phyloP scores from a whole-genome alignment of 78 protist species.

The Chrysochromulina parva region DNA sequence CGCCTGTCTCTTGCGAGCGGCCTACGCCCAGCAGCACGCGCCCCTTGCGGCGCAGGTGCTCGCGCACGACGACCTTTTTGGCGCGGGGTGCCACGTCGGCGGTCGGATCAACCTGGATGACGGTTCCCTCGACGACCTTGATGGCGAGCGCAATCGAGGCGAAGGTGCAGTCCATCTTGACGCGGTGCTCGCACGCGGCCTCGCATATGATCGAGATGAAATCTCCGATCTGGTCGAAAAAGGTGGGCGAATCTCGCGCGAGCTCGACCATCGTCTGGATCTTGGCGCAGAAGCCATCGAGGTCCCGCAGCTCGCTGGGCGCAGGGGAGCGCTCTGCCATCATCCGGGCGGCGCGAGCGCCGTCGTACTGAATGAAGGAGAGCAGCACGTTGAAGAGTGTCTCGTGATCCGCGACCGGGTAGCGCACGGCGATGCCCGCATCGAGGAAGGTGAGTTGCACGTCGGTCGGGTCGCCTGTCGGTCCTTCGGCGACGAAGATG shows the following conservation, averaged over 20 bases:
- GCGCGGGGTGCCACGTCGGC: slow-evolving; percentile 10
- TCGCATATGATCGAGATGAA: neutral
- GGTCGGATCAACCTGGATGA: neutral
- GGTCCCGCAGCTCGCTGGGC: neutral
- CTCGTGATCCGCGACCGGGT: neutral
- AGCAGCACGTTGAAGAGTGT: neutral
- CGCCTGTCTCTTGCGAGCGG: neutral
- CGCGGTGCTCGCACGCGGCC: slow-evolving; percentile 25
- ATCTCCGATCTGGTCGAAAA: neutral
- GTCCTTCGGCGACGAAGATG: slow-evolving; percentile 26
- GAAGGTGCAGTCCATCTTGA: slow-evolving; percentile 7
- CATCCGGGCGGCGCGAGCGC: slow-evolving; percentile 12
- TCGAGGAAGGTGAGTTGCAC: slow-evolving; percentile 23
- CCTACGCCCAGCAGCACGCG: neutral
- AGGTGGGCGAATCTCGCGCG: neutral
- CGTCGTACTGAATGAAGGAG: slow-evolving; percentile 24
- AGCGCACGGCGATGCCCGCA: slow-evolving; percentile 47
- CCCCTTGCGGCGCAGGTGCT: neutral
- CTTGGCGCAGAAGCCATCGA: neutral
- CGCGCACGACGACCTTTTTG: neutral
- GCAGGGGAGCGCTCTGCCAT: slow-evolving; percentile 20
- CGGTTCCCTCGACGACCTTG: slow-evolving; percentile 8
- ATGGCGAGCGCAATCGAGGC: slow-evolving; percentile 19
- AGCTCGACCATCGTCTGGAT: neutral
- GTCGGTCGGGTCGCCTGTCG: neutral